A percentile compares a stretch with the other conserved stretches of the same genome.
Evolutionary conservation across 345 rosid genomes (phyloP).

Genomic region (Cardamine chenopodiifolia): DNA sequence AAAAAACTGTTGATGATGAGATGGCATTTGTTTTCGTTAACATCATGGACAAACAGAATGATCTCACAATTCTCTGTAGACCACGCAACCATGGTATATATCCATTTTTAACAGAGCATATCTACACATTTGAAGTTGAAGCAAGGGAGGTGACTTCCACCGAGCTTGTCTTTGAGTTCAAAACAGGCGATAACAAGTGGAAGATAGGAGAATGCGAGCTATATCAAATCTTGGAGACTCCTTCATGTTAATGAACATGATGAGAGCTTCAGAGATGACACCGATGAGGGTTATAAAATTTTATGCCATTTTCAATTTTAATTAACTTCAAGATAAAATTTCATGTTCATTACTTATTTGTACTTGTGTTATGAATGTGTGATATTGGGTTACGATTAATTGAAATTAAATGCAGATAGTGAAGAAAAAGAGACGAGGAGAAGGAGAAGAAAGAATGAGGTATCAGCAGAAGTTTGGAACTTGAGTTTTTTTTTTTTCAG

Average conservation of each 20-base stretch:
- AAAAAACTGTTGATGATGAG: background rate
- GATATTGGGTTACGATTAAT: background rate
- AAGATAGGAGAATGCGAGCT: background rate
- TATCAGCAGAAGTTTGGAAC: too few species aligned
- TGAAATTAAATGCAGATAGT: background rate
- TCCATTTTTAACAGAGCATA: background rate
- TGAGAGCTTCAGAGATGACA: background rate
- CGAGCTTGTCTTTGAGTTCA: background rate
- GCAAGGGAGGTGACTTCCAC: background rate
- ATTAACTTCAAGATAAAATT: background rate
- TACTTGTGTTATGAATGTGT: background rate
- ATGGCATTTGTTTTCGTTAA: too few species aligned
- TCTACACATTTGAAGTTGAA: background rate
- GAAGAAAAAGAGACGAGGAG: background rate
- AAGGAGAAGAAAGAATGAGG: background rate
- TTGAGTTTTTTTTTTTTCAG: too few species aligned
- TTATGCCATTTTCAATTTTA: background rate
- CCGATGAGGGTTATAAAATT: background rate
- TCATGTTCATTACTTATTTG: background rate
- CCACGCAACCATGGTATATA: rapidly evolving
- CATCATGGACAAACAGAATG: background rate
- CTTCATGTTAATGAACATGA: background rate
- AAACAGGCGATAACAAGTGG: background rate
- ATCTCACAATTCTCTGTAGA: background rate
- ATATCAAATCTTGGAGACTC: background rate